These are phyloP conservation scores for Eucalyptus pauciflora DNA, from an alignment of 345 rosid genomes.

Conservation along the genomic window DNA sequence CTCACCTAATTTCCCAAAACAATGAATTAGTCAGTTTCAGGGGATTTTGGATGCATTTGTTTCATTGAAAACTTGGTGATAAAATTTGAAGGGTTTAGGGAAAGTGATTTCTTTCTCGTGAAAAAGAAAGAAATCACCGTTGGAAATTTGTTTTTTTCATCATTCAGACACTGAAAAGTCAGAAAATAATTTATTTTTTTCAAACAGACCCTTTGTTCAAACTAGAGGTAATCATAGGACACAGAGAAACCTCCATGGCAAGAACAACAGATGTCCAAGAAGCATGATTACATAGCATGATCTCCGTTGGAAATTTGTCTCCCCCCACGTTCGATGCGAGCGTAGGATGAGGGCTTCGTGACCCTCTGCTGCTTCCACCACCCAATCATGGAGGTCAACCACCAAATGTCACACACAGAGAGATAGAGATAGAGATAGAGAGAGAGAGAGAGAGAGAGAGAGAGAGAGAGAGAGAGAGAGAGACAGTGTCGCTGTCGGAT, in stretches of 20 bases:
- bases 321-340: not conserved
- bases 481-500: not conserved
- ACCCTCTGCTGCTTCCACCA: too few relatives aligned
- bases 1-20: not conserved
- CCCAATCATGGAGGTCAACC: too few relatives aligned
- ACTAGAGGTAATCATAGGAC: not conserved
- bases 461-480: not conserved
- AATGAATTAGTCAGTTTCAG: too few relatives aligned
- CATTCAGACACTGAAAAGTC: fast-evolving
- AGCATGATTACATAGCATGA: not conserved
- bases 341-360: not conserved
- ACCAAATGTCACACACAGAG: too few relatives aligned
- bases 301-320: not conserved
- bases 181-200: not conserved
- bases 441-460: too few relatives aligned
- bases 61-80: fast-evolving
- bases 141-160: too few relatives aligned
- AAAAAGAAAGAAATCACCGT: too few relatives aligned
- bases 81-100: fast-evolving
- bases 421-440: too few relatives aligned
- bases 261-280: not conserved
- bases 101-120: not conserved
- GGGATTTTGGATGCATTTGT: not conserved
- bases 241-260: not conserved
- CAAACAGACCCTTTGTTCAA: not conserved